Base-by-base conservation (phyloP, 148 eudicot species). In the Hydrangea macrophylla region DNA sequence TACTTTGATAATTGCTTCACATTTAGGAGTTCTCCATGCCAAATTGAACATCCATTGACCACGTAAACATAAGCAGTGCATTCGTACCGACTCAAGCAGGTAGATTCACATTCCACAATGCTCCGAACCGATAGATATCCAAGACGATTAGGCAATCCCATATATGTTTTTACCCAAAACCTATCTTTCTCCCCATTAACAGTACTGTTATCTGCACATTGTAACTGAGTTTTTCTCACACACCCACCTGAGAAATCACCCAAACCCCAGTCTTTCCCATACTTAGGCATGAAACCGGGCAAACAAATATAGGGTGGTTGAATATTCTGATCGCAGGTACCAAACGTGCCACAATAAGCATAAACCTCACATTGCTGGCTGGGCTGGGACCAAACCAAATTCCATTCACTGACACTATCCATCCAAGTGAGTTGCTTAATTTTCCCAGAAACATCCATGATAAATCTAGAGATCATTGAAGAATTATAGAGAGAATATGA, bases 61-160 rank as follows among this genome's bases (percentile, higher is more conserved):
- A n/a, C n/a, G 77, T 45, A 81, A 48, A 73, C 68, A 76, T 67
- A 81, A 50, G 78, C 84, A 32, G 32, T 66, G 57, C 83, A 80
- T 0, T 24, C n/a, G n/a, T n/a, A n/a, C n/a, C n/a, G n/a, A n/a
- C n/a, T n/a, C n/a, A n/a, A n/a, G n/a, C n/a, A n/a, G n/a, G n/a
- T n/a, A n/a, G n/a, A n/a, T n/a, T n/a, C n/a, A n/a, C n/a, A n/a
- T n/a, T n/a, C n/a, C n/a, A n/a, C n/a, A n/a, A n/a, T n/a, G n/a
- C n/a, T n/a, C n/a, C n/a, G n/a, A n/a, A n/a, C n/a, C n/a, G n/a
- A 36, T 28, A 44, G 3, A 13, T 22, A 18, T 8, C 1, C 20
- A 11, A 39, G 45, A 40, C 53, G 36, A 32, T 50, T 59, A 5
- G 75, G 80, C 60, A 77, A 42, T 15, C 24, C 69, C 53, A 70